Conservation (phyloP, 148 eudicot genomes). For the Rhododendron ferrugineum region DNA sequence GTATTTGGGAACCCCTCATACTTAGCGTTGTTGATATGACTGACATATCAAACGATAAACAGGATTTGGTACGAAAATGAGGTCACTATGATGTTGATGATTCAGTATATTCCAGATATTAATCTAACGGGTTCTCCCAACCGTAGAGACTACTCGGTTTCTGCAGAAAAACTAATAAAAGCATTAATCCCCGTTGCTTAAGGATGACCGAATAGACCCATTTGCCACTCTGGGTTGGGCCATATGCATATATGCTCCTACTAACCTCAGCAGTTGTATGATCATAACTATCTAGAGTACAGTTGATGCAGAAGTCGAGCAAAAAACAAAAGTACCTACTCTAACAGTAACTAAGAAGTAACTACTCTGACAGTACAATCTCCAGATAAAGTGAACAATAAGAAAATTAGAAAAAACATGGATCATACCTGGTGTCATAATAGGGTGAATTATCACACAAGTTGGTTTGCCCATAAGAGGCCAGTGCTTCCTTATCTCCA, state of each 20-base stretch:
- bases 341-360: background rate
- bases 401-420: background rate
- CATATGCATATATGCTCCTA: background rate
- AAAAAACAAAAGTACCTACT: background rate
- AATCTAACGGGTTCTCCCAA: background rate
- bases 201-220: background rate
- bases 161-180: background rate
- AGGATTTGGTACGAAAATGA: background rate
- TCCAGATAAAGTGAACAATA: background rate
- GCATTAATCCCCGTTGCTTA: background rate
- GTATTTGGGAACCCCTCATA: background rate
- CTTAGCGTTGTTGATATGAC: background rate
- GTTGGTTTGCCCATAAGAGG: constrained; percentile 21
- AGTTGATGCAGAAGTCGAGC: background rate
- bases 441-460: constrained; percentile 27
- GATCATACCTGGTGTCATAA: constrained; percentile 48
- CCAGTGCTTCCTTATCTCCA: constrained; percentile 27
- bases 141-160: background rate
- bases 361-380: background rate
- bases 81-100: background rate
- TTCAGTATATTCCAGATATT: background rate
- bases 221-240: background rate
- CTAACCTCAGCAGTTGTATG: background rate
- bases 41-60: background rate
- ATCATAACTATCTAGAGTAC: background rate